Evolutionary conservation across 1,284 basidiomycete genomes (phyloP).

Genomic region (Pseudozyma pruni): DNA sequence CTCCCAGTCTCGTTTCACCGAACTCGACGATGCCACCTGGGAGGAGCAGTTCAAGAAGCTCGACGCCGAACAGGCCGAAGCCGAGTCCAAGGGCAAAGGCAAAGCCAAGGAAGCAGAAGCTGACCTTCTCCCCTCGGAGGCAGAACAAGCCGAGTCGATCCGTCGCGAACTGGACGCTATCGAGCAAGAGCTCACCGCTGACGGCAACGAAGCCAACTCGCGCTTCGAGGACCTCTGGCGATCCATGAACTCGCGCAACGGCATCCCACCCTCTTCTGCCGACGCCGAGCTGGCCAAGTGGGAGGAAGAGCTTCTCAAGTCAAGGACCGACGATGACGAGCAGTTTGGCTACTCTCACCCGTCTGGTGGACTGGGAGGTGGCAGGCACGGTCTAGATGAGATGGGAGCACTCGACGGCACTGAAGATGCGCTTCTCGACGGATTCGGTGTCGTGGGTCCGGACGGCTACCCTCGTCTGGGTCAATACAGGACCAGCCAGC

Average conservation of each 20-base stretch:
- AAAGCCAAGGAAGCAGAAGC: conserved; percentile 46
- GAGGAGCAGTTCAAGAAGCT: conserved; percentile 64
- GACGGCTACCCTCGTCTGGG: conserved; percentile 64
- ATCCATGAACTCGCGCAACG: conserved; percentile 56
- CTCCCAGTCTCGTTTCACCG: conserved; percentile 46
- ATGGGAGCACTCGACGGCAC: conserved; percentile 58
- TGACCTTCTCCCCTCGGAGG: conserved; percentile 46
- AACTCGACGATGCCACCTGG: conserved; percentile 63
- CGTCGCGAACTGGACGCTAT: conserved; percentile 61
- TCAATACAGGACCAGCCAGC: conserved; percentile 51
- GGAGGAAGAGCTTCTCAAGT: conserved; percentile 72
- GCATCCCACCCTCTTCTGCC: conserved; percentile 41
- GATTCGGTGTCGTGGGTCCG: conserved; percentile 56
- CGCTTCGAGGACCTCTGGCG: conserved; percentile 67
- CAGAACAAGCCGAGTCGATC: conserved; percentile 57
- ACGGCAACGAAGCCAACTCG: conserved; percentile 50
- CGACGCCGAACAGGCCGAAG: conserved; percentile 52
- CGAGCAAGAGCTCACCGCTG: conserved; percentile 54
- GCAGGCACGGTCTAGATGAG: conserved; percentile 54
- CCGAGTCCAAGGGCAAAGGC: conserved; percentile 61
- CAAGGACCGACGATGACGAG: conserved; percentile 73
- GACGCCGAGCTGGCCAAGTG: conserved; percentile 74
- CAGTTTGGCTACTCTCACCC: conserved; percentile 69
- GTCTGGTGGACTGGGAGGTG: conserved; percentile 60
- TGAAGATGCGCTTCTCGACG: conserved; percentile 59